Conservation (phyloP, 768 basidiomycete species). For the Russula ochroleuca region DNA sequence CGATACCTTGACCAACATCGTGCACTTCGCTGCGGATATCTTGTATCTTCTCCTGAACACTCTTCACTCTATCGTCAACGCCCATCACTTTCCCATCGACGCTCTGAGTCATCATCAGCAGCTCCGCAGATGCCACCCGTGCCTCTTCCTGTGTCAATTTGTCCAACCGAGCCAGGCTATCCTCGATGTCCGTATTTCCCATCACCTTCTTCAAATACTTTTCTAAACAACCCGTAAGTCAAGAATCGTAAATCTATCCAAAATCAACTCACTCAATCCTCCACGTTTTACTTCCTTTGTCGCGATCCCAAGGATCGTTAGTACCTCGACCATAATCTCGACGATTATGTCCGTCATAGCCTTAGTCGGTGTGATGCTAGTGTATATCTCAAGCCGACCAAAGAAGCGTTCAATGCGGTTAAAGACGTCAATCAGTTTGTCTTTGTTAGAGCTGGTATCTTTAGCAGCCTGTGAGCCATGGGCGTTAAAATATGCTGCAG, state of each 20-base stretch:
- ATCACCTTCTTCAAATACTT: not conserved
- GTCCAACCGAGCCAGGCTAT: not conserved
- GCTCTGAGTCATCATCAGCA: not conserved
- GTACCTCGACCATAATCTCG: not conserved
- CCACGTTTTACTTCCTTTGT: slow-evolving; percentile 4
- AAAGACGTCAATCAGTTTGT: not conserved
- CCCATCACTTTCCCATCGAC: not conserved
- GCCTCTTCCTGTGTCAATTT: slow-evolving; percentile 3
- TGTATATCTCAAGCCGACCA: not conserved
- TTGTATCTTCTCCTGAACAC: not conserved
- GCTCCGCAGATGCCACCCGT: not conserved
- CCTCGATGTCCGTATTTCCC: not conserved
- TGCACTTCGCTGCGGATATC: no score
- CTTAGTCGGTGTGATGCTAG: not conserved
- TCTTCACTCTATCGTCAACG: not conserved
- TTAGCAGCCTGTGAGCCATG: not conserved
- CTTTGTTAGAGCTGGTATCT: not conserved
- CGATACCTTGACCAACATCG: no score
- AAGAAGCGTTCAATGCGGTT: not conserved
- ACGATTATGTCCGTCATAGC: not conserved
- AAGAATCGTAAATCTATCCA: not conserved
- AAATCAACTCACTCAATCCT: not conserved
- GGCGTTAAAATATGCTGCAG: not conserved
- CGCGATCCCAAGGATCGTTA: not conserved
- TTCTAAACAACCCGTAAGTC: not conserved